Base-by-base conservation (phyloP, 371 early-diverging fungal species). In the Chytridium lagenaria region DNA sequence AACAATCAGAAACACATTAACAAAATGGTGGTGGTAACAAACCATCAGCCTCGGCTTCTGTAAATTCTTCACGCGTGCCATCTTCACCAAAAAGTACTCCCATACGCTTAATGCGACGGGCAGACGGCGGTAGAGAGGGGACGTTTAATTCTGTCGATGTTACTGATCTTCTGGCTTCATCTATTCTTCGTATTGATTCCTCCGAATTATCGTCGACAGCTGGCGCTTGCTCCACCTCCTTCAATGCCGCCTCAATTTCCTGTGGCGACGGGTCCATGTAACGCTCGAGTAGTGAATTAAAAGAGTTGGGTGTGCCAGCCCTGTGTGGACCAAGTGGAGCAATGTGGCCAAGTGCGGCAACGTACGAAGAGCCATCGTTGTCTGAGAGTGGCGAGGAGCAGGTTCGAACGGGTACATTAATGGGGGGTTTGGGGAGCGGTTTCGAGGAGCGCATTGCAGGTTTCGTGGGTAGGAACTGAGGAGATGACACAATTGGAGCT, bases 191-290 rank as follows among this genome's bases (percentile, higher is more conserved):
- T n/a, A n/a, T n/a, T n/a, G n/a, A n/a, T n/a, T n/a, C n/a, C n/a
- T n/a, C n/a, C n/a, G n/a, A n/a, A n/a, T n/a, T n/a, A n/a, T n/a
- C n/a, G n/a, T n/a, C n/a, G n/a, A n/a, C n/a, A n/a, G n/a, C n/a
- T n/a, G n/a, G n/a, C n/a, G n/a, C n/a, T n/a, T n/a, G n/a, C n/a
- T 30, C 61, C 26, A 12, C 34, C 31, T 61, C 36, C 23, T 30
- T 37, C 61, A 61, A 36, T 22, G 36, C 30, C 12, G 61, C 37
- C 36, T 61, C 61, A 34, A 61, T 31, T 34, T 61, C 61, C 61
- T 61, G 36, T 2, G 7, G 61, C 34, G 61, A 22, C 23, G 61
- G 61, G 19, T 61, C 61, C 61, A 61, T 61, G 61, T 61, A 61
- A 7, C 61, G 30, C 3, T 61, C 61, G 15, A 61, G 61, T 5